These are phyloP conservation scores for Lactarius tabidus DNA, from an alignment of 768 basidiomycete species.

Conservation along the genomic window DNA sequence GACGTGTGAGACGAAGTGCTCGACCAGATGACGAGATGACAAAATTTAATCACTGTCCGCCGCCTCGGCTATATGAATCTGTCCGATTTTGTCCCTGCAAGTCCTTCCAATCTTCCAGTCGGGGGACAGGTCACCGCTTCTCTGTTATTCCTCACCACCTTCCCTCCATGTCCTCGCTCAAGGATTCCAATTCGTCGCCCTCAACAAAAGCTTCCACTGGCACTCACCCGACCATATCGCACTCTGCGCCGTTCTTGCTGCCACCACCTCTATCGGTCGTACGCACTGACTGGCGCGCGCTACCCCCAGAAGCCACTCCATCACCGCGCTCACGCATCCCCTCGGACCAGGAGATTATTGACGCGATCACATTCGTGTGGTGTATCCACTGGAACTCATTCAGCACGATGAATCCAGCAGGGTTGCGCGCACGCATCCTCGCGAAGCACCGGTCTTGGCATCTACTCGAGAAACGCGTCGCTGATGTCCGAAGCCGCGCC, in stretches of 20 bases:
- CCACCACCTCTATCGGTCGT: not conserved
- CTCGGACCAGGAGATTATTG: constrained; percentile 19
- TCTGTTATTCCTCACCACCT: not conserved
- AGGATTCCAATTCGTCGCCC: not conserved
- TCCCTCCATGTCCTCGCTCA: constrained; percentile 4
- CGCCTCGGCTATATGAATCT: not conserved
- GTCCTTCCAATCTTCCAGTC: not conserved
- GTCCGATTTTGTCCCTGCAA: not conserved
- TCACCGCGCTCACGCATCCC: constrained; percentile 19
- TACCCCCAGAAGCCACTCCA: constrained; percentile 18
- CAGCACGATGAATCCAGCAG: constrained; percentile 18
- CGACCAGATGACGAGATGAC: not conserved
- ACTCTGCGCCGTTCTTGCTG: not conserved
- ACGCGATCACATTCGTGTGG: constrained; percentile 20
- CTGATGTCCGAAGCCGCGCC: constrained; percentile 8
- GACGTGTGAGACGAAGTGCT: not conserved
- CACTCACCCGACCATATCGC: not conserved
- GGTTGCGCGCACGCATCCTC: constrained; percentile 17
- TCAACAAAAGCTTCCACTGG: not conserved
- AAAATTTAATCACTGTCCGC: not conserved
- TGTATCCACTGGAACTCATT: constrained; percentile 25
- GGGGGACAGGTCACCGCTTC: not conserved
- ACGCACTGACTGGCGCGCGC: constrained; percentile 13
- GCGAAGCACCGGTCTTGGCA: constrained; percentile 12
- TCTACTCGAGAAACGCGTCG: constrained; percentile 18